A percentile compares a stretch with the other conserved stretches of the same genome.
Evolutionary conservation across 768 basidiomycete species (phyloP).

Genomic region (Tricholoma saponaceum): DNA sequence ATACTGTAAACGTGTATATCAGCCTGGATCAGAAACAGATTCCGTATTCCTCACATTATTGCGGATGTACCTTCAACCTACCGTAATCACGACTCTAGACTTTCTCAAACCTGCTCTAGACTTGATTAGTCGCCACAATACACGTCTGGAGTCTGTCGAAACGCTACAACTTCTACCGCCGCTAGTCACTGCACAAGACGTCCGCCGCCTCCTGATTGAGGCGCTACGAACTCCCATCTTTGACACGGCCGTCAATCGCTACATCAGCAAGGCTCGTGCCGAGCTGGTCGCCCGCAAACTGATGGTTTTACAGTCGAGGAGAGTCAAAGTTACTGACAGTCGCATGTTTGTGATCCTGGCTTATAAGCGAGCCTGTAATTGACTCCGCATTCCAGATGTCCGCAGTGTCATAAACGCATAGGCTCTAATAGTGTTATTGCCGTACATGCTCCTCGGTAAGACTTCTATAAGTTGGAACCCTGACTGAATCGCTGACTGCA

Average conservation of each 20-base stretch:
- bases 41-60: constrained; percentile 82
- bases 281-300: constrained; percentile 73
- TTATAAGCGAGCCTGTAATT: not conserved
- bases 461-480: not conserved
- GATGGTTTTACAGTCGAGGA: constrained; percentile 71
- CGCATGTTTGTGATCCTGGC: constrained; percentile 67
- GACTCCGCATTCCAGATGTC: constrained; percentile 56
- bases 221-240: constrained; percentile 62
- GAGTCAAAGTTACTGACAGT: constrained; percentile 88
- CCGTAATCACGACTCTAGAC: constrained; percentile 42
- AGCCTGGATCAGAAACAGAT: constrained; percentile 47
- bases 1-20: constrained; percentile 85
- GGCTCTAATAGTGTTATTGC: constrained; percentile 89
- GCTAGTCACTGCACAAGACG: constrained; percentile 77
- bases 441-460: constrained; percentile 84
- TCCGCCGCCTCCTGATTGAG: constrained; percentile 74
- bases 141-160: constrained; percentile 76
- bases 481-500: not conserved
- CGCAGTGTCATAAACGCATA: constrained; percentile 91
- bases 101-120: constrained; percentile 80
- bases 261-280: constrained; percentile 68
- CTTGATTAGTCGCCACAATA: constrained; percentile 83
- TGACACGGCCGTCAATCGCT: constrained; percentile 64
- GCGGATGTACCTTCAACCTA: constrained; percentile 81
- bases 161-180: constrained; percentile 88